Percentiles rank a stretch among this genome's conserved stretches.
These are phyloP conservation scores for Calonectria multiphialidica DNA, from an alignment of 2,329 filamentous ascomycete species.

Conservation along the genomic window DNA sequence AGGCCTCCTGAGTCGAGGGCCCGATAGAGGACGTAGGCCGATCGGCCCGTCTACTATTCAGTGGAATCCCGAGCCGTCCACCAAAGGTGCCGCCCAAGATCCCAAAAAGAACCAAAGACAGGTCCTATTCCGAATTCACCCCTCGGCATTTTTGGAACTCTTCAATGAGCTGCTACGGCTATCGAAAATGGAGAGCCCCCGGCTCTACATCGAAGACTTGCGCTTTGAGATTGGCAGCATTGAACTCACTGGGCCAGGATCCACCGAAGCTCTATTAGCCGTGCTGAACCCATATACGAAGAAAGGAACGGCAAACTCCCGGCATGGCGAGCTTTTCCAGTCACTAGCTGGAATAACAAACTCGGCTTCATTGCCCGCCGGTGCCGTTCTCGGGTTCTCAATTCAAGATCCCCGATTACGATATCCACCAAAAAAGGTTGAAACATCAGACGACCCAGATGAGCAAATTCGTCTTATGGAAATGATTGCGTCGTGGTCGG, in stretches of 20 bases:
- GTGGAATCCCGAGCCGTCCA: constrained; percentile 71
- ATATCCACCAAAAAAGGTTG: constrained; percentile 75
- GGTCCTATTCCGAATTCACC: constrained; percentile 82
- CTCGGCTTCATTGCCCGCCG: constrained; percentile 75
- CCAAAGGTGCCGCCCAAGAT: constrained; percentile 40
- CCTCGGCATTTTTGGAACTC: constrained; percentile 79
- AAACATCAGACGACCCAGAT: constrained; percentile 54
- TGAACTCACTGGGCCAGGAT: constrained; percentile 73
- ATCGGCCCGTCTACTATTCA: constrained; percentile 81
- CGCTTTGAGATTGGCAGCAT: constrained; percentile 76
- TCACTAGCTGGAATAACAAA: constrained; percentile 72
- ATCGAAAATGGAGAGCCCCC: constrained; percentile 70
- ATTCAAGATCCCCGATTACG: constrained; percentile 84
- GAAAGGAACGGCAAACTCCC: constrained; percentile 40
- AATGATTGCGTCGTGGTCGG: constrained; percentile 75
- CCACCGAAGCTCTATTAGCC: constrained; percentile 81
- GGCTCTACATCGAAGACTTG: constrained; percentile 74
- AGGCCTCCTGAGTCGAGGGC: constrained; percentile 65
- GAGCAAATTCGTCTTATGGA: constrained; percentile 63
- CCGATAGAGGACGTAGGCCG: constrained; percentile 62
- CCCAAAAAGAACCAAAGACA: constrained; percentile 50
- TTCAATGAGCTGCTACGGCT: constrained; percentile 73
- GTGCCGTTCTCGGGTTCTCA: constrained; percentile 79
- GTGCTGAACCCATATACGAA: constrained; percentile 69
- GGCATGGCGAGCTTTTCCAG: constrained; percentile 63